Evolutionary conservation across 345 rosid species (phyloP).

Genomic region (Diplotaxis tenuifolia): DNA sequence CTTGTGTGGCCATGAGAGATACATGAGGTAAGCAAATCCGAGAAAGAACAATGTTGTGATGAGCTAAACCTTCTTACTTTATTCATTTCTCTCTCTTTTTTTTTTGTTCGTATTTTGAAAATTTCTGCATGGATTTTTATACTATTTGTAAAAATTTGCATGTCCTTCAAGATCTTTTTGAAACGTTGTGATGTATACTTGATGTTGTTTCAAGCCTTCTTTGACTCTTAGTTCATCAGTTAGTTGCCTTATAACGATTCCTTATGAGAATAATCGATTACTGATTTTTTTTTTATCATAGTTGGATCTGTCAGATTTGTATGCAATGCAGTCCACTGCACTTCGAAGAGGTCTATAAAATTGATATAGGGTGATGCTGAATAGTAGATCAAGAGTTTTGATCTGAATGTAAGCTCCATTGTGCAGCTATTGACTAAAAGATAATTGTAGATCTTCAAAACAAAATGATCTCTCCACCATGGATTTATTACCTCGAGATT

Average conservation of each 20-base stretch:
- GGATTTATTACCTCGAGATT: background rate
- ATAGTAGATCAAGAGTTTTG: background rate
- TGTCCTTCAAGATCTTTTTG: conserved; percentile 4
- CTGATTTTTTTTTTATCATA: background rate
- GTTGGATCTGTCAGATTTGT: conserved; percentile 20
- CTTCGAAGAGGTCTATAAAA: conserved; percentile 4
- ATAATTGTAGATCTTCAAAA: background rate
- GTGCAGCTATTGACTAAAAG: background rate
- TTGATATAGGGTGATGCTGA: background rate
- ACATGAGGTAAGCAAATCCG: conserved; percentile 6
- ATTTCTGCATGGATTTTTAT: conserved; percentile 27
- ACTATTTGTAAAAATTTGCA: conserved; percentile 20
- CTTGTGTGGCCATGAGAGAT: background rate
- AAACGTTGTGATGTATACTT: conserved; percentile 11
- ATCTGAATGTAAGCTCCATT: background rate
- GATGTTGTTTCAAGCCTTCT: conserved; percentile 11
- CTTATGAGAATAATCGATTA: background rate
- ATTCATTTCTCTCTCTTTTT: background rate
- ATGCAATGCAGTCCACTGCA: background rate
- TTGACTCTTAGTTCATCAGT: background rate
- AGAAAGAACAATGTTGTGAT: conserved; percentile 12
- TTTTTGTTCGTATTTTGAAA: background rate
- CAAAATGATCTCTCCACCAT: too few relatives aligned
- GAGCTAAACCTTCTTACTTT: conserved; percentile 8
- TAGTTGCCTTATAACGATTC: background rate